Percentiles rank a stretch among this genome's conserved stretches.
phyloP scores from a whole-genome alignment of 2,329 filamentous ascomycete genomes.

The Trichoderma atrobrunneum region DNA sequence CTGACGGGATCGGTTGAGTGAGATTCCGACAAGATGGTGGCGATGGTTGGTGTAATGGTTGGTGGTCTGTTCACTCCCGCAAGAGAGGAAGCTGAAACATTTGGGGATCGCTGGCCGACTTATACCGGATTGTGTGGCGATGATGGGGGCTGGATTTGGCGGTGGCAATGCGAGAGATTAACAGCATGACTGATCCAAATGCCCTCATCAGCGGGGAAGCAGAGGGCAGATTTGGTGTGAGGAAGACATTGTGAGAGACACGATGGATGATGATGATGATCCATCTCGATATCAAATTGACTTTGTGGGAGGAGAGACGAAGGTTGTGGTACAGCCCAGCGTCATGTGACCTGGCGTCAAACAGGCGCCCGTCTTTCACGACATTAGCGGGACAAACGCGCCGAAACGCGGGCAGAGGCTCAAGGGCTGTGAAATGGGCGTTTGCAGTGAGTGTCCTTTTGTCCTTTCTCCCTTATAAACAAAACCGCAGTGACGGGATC shows the following conservation, averaged over 20 bases:
- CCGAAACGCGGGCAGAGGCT: conserved; percentile 6
- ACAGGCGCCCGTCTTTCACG: conserved; percentile 19
- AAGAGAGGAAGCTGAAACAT: conserved; percentile 5
- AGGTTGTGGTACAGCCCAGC: background rate
- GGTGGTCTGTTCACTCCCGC: conserved; percentile 12
- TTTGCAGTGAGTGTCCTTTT: background rate
- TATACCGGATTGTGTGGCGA: background rate
- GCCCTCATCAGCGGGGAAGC: background rate
- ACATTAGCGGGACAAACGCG: conserved; percentile 24
- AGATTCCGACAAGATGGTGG: background rate
- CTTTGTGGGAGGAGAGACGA: background rate
- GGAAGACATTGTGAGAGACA: background rate
- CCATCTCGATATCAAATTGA: background rate
- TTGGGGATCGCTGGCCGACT: background rate
- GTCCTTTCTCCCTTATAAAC: background rate
- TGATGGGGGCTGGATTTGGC: background rate
- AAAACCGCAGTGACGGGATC: too few species aligned
- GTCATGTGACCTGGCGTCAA: conserved; percentile 31
- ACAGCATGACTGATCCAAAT: background rate
- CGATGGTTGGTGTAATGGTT: background rate
- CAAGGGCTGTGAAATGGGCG: background rate
- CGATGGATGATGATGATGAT: background rate
- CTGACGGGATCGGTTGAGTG: background rate
- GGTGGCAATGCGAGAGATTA: background rate
- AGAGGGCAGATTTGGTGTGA: background rate